Evolutionary conservation across 768 basidiomycete species (phyloP).

Genomic region (Hygrocybe punicea): DNA sequence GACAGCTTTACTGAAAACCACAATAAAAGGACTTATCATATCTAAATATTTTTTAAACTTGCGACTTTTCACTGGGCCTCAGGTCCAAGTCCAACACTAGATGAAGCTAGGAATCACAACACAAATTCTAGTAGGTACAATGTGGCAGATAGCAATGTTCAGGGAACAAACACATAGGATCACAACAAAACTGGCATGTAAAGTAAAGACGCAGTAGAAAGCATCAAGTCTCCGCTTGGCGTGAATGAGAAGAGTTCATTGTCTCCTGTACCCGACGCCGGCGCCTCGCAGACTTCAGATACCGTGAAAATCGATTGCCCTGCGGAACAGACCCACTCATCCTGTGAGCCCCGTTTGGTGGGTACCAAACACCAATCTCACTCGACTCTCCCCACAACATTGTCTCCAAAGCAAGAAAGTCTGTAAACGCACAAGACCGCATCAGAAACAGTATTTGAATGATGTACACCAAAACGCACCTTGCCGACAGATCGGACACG

Average conservation of each 20-base stretch:
- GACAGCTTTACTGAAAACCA: too few relatives aligned
- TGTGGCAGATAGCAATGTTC: too few relatives aligned
- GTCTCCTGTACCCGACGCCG: slow-evolving; percentile 30
- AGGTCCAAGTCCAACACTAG: too few relatives aligned
- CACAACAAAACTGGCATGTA: too few relatives aligned
- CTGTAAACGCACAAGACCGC: slow-evolving; percentile 27
- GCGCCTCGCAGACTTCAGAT: slow-evolving; percentile 51
- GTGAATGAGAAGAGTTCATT: slow-evolving; percentile 24
- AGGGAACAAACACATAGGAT: too few relatives aligned
- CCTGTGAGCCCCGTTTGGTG: background rate
- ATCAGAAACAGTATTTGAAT: background rate
- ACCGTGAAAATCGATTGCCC: slow-evolving; percentile 53
- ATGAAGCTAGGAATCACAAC: too few relatives aligned
- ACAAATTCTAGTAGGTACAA: too few relatives aligned
- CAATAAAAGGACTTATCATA: too few relatives aligned
- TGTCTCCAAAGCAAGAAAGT: slow-evolving; percentile 60
- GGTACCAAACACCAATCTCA: slow-evolving; percentile 10
- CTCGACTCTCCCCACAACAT: slow-evolving; percentile 42
- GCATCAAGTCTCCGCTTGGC: background rate
- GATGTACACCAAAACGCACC: slow-evolving; percentile 41
- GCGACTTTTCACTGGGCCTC: too few relatives aligned
- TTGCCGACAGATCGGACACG: slow-evolving; percentile 90
- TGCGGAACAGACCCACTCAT: slow-evolving; percentile 12
- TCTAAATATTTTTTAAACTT: too few relatives aligned
- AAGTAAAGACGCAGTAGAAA: too few relatives aligned